Evolutionary conservation across 116 monocot genomes (phyloP), one percentile per base, ranked within the genome.

Genomic region (Papilionanthe hybrid): DNA sequence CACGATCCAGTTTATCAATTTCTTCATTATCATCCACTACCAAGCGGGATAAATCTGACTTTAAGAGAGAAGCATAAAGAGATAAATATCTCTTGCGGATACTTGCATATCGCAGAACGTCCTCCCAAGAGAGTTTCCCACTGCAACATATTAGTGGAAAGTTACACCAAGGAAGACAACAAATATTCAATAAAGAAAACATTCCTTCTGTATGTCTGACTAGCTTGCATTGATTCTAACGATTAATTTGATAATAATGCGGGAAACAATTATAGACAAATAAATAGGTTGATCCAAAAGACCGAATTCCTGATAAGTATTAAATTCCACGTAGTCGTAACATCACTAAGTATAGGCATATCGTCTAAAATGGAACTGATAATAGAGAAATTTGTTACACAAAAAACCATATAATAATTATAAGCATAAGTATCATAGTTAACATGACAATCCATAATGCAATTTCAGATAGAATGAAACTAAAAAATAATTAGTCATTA

Each of bases 91-190:
- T 89, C 80, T 99, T 95, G 3, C 93, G 93, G 37, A 92, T 93
- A 80, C 73, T 91, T 72, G 95, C 86, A 87, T 93, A 88, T 66
- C 73, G 88, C 86, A 95, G 75, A 49, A 99, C 90, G 78, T 93
- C 93, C 79, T 99, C 95, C 99, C 99, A 99, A 41, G 99, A 95
- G 57, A 99, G 81, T 75, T 83, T 93, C 47, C 99, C 99, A 88
- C 99, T 99, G 83, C 77, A 89, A 68, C 45, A 85, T 49, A 80
- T 66, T 47, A 79, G 78, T 9, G 80, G 1, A 53, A 72, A n/a
- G 42, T 77, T 63, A 82, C 12, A 50, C 58, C 42, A 63, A 27
- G 4, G 12, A 50, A 5, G 13, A 75, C 20, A 73, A 2, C 13
- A 15, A 53, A 53, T n/a, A 19, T 5, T 17, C 17, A 18, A 17